Conservation (phyloP, 2,329 filamentous ascomycete species). For the Diplodia sapinea region DNA sequence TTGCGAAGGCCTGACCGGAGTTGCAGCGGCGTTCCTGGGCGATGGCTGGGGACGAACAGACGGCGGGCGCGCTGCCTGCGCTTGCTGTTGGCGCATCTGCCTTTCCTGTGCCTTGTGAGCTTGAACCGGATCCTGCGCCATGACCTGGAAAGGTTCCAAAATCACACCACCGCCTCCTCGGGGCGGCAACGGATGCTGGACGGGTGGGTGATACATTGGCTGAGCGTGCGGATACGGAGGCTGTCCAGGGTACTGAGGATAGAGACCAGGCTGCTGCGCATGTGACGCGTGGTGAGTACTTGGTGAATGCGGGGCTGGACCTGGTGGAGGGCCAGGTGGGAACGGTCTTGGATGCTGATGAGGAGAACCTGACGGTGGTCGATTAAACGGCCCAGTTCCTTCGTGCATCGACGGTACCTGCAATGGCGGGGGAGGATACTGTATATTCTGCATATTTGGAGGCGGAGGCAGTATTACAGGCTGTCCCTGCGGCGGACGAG, state of each 20-base stretch:
- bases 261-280: slow-evolving; percentile 44
- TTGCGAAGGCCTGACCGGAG: slow-evolving; percentile 1
- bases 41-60: slow-evolving; percentile 7
- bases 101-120: slow-evolving; percentile 43
- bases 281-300: slow-evolving; percentile 40
- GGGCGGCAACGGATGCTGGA: slow-evolving; percentile 38
- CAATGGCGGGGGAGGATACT: slow-evolving; percentile 36
- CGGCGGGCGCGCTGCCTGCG: slow-evolving; percentile 20
- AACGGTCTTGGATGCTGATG: slow-evolving; percentile 39
- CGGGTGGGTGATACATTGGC: slow-evolving; percentile 46
- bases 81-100: slow-evolving; percentile 37
- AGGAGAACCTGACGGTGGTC: slow-evolving; percentile 37
- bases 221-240: slow-evolving; percentile 40
- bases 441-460: slow-evolving; percentile 47
- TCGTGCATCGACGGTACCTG: slow-evolving; percentile 36
- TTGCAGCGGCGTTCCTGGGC: slow-evolving; percentile 16
- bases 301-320: slow-evolving; percentile 41
- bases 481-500: slow-evolving; percentile 15
- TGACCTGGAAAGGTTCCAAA: slow-evolving; percentile 56
- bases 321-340: slow-evolving; percentile 37
- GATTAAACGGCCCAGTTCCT: slow-evolving; percentile 39
- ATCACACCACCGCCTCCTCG: slow-evolving; percentile 48
- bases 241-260: slow-evolving; percentile 41
- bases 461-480: slow-evolving; percentile 41
- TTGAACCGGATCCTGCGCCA: slow-evolving; percentile 51